Conservation (phyloP, 2,329 filamentous ascomycete species). For the Tolypocladium paradoxum region DNA sequence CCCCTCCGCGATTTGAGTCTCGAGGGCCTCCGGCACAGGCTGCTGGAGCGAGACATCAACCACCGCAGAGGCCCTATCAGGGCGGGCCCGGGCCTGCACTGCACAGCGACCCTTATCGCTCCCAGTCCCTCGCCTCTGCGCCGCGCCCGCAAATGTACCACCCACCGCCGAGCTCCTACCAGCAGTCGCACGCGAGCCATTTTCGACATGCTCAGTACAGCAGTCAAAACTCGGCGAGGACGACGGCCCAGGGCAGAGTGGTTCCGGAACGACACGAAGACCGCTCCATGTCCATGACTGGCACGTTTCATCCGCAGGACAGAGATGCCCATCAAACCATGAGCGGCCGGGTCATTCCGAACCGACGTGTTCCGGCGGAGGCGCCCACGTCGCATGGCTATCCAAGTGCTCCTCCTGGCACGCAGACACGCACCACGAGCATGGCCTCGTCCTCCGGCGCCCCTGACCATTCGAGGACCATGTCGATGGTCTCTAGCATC, state of each 20-base stretch:
- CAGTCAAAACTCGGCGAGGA: slow-evolving; percentile 56
- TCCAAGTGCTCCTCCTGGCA: slow-evolving; percentile 37
- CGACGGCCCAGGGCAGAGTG: slow-evolving; percentile 81
- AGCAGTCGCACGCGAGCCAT: slow-evolving; percentile 57
- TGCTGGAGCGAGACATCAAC: slow-evolving; percentile 24
- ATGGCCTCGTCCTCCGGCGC: slow-evolving; percentile 45
- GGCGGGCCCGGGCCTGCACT: slow-evolving; percentile 57
- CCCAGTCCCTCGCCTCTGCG: slow-evolving; percentile 79
- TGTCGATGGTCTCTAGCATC: slow-evolving; percentile 88
- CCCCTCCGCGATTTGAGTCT: slow-evolving; percentile 57
- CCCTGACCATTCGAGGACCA: slow-evolving; percentile 50
- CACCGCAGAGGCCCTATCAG: slow-evolving; percentile 50
- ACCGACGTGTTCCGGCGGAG: slow-evolving; percentile 40
- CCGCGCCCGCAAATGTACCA: slow-evolving; percentile 65
- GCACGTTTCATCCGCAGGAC: slow-evolving; percentile 57
- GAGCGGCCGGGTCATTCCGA: slow-evolving; percentile 85
- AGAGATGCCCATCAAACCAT: slow-evolving; percentile 80
- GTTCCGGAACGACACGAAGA: slow-evolving; percentile 90
- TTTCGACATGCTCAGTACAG: slow-evolving; percentile 68
- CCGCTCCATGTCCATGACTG: slow-evolving; percentile 91
- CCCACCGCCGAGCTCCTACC: slow-evolving; percentile 49
- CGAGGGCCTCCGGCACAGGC: slow-evolving; percentile 36
- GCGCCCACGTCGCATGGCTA: slow-evolving; percentile 24
- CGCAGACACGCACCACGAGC: slow-evolving; percentile 48
- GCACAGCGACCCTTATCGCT: slow-evolving; percentile 78